Conservation (phyloP, 2,329 filamentous ascomycete genomes). For the Rutstroemia sp. region DNA sequence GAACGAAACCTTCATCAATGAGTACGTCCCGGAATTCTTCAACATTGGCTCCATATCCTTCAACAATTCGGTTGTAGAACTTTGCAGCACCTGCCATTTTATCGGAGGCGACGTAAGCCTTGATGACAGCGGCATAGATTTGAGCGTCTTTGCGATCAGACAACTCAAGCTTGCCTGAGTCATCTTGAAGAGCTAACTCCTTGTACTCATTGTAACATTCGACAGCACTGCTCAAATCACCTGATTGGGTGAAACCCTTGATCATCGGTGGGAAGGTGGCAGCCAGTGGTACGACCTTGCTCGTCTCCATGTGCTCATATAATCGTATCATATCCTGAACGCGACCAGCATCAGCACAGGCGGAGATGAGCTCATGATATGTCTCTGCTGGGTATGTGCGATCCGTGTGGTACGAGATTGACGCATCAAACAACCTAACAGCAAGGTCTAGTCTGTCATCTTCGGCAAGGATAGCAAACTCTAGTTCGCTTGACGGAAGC, state of each 20-base stretch:
- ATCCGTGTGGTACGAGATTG: constrained; percentile 50
- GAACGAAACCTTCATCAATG: constrained; percentile 67
- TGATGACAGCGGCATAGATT: constrained; percentile 87
- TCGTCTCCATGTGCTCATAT: constrained; percentile 84
- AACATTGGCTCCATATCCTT: constrained; percentile 50
- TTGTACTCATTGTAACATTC: constrained; percentile 97
- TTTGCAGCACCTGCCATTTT: constrained; percentile 74
- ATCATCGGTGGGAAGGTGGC: constrained; percentile 91
- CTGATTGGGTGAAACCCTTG: constrained; percentile 74
- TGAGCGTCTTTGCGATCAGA: constrained; percentile 69
- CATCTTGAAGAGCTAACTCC: constrained; percentile 74
- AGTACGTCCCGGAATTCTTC: constrained; percentile 63
- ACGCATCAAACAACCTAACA: constrained; percentile 76
- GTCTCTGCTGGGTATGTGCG: constrained; percentile 68
- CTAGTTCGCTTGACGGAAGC: constrained; percentile 79
- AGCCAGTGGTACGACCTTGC: constrained; percentile 65
- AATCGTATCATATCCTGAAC: constrained; percentile 85
- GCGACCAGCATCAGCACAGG: constrained; percentile 75
- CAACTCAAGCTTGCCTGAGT: constrained; percentile 62
- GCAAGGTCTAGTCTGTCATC: constrained; percentile 83
- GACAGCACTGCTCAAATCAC: constrained; percentile 80
- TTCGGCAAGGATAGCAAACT: constrained; percentile 77
- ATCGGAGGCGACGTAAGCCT: constrained; percentile 77
- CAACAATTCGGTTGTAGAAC: constrained; percentile 75
- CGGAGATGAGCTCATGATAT: constrained; percentile 78